Conservation (phyloP, 208 protist species). For the Leishmania guyanensis region DNA sequence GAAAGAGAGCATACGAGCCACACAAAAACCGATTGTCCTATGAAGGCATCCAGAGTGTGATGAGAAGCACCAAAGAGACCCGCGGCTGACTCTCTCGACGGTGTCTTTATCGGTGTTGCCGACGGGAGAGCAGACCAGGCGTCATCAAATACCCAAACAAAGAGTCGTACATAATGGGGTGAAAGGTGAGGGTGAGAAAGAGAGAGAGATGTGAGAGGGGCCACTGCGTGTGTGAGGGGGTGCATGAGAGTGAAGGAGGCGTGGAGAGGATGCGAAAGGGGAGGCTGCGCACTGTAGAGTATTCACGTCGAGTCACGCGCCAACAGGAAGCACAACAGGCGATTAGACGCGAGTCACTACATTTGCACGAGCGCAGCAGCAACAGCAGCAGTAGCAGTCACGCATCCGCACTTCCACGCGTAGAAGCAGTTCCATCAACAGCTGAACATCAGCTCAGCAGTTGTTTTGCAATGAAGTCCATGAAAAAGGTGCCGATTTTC, state of each 20-base stretch:
- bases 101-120: neutral
- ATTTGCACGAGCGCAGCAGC: too few relatives aligned
- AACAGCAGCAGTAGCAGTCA: too few relatives aligned
- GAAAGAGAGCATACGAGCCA: neutral
- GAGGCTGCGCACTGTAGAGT: too few relatives aligned
- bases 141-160: neutral
- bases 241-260: neutral
- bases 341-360: too few relatives aligned
- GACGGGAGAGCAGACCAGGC: neutral
- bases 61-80: neutral
- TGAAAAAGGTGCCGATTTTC: too few relatives aligned
- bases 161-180: neutral
- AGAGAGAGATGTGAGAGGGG: neutral
- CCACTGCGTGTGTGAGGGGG: neutral
- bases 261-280: too few relatives aligned
- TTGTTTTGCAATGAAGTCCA: too few relatives aligned
- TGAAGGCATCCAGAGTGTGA: neutral
- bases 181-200: neutral
- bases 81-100: neutral
- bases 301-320: too few relatives aligned
- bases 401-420: too few relatives aligned
- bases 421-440: too few relatives aligned
- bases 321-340: too few relatives aligned
- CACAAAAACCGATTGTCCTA: neutral
- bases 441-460: too few relatives aligned